Percentiles rank a stretch among this genome's conserved stretches.
phyloP scores from a whole-genome alignment of 345 rosid genomes.

The Carallia pectinifolia region DNA sequence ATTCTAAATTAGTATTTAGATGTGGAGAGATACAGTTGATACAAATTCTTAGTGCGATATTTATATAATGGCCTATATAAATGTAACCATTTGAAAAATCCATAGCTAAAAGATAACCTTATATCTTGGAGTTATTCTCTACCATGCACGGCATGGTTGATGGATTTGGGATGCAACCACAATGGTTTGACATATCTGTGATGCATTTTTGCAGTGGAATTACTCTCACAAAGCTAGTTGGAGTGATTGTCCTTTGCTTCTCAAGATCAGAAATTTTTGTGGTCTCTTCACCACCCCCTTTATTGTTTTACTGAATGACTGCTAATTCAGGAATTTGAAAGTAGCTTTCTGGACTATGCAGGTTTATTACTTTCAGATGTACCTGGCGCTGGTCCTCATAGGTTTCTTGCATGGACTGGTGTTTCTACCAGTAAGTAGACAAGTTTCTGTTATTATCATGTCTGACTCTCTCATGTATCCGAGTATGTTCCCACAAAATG shows the following conservation, averaged over 20 bases:
- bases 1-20: too few relatives aligned
- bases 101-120: too few relatives aligned
- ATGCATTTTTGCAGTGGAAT: constrained; percentile 60
- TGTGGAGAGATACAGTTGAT: too few relatives aligned
- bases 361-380: constrained; percentile 98
- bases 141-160: too few relatives aligned
- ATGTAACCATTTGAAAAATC: too few relatives aligned
- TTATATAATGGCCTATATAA: too few relatives aligned
- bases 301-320: constrained; percentile 3
- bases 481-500: too few relatives aligned
- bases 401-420: constrained; percentile 94
- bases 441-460: neutral
- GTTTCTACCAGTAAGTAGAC: constrained; percentile 76
- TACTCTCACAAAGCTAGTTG: constrained; percentile 85
- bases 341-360: constrained; percentile 30
- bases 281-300: constrained; percentile 43
- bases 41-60: too few relatives aligned
- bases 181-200: too few relatives aligned
- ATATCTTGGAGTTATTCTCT: too few relatives aligned
- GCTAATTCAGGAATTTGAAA: neutral
- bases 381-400: constrained; percentile 74
- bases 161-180: too few relatives aligned
- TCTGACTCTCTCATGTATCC: neutral
- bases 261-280: constrained; percentile 89
- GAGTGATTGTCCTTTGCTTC: constrained; percentile 85